Evolutionary conservation across 306 rosid genomes (phyloP).

Genomic region (Crataegus laevigata): DNA sequence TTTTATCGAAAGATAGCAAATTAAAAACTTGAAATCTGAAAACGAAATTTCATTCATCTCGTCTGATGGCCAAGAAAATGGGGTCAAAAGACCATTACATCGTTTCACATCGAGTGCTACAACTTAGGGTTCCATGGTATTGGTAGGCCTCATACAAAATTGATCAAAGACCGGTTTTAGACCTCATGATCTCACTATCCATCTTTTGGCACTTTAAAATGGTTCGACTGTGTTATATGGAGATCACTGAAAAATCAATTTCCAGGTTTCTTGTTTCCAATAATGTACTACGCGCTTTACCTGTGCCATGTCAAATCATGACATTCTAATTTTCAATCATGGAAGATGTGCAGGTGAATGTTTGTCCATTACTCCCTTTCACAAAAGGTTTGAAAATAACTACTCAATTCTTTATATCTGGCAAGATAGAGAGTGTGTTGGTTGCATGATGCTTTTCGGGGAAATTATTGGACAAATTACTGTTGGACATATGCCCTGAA

Average conservation of each 20-base stretch:
- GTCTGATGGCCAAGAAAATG: too few relatives aligned
- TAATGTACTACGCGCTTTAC: constrained; percentile 17
- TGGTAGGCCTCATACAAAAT: neutral
- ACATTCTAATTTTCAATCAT: constrained; percentile 25
- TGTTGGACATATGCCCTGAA: too few relatives aligned
- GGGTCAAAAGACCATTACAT: neutral
- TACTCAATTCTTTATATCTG: neutral
- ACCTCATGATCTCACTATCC: neutral
- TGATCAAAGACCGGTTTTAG: neutral
- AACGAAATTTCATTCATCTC: too few relatives aligned
- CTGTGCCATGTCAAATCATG: constrained; percentile 25
- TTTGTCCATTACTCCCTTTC: neutral
- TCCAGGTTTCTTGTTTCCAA: constrained; percentile 13
- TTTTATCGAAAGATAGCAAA: too few relatives aligned
- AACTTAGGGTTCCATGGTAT: neutral
- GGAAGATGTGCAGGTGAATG: constrained; percentile 3
- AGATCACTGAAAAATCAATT: neutral
- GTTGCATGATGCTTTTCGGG: neutral
- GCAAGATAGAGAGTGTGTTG: constrained; percentile 16
- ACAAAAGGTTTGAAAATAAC: constrained; percentile 18
- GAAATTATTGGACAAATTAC: neutral
- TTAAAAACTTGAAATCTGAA: too few relatives aligned
- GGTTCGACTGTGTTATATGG: neutral
- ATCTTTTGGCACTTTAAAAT: neutral
- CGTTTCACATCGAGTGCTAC: neutral